These are phyloP conservation scores for Paramyrothecium roridum DNA, from an alignment of 2,329 filamentous ascomycete genomes.

Conservation along the genomic window DNA sequence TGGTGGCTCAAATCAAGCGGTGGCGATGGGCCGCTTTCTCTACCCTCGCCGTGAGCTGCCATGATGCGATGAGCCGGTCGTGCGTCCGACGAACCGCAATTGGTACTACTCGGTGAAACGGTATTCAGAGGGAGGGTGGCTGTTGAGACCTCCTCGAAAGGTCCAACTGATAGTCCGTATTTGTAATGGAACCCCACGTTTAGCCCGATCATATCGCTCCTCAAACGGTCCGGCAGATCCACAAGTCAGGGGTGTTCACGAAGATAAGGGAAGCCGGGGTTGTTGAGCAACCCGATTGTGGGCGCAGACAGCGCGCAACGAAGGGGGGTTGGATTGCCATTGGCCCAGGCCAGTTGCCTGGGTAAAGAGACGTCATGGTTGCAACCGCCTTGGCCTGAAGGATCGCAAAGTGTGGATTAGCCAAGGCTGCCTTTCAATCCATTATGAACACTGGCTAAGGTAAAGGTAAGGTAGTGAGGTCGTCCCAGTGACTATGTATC, in stretches of 20 bases:
- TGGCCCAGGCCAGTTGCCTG: no score
- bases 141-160: not conserved
- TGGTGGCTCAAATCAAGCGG: constrained; percentile 79
- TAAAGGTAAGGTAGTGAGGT: no score
- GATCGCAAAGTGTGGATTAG: no score
- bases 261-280: no score
- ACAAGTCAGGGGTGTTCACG: not conserved
- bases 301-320: no score
- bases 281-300: no score
- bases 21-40: constrained; percentile 11
- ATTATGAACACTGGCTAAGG: no score
- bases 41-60: not conserved
- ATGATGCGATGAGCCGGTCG: not conserved
- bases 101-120: not conserved
- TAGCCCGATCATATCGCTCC: not conserved
- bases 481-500: no score
- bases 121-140: not conserved
- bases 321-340: no score
- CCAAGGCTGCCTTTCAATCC: no score
- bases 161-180: not conserved
- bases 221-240: not conserved
- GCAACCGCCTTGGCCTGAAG: no score
- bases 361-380: no score
- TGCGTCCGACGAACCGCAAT: not conserved
- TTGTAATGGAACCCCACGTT: not conserved